These are phyloP conservation scores for Marsdenia floribunda DNA, from an alignment of 257 asterid species.

Conservation along the genomic window DNA sequence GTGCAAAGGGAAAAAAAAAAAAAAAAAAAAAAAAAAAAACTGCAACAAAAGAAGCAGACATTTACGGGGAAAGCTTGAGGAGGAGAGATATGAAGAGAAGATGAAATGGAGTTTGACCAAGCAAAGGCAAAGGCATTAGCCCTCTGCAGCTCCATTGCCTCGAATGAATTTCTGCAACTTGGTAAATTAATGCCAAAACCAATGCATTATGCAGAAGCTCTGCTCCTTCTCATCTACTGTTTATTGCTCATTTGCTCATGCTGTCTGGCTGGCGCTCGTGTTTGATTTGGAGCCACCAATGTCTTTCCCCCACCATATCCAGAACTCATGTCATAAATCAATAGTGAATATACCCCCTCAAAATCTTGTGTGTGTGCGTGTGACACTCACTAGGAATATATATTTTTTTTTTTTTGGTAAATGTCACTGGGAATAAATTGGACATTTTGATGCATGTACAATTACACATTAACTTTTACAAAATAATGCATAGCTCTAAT, in stretches of 20 bases:
- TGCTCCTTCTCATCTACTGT: no score
- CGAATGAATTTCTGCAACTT: not conserved
- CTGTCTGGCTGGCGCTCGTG: conserved; percentile 9
- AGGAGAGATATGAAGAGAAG: conserved; percentile 34
- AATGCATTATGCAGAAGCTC: not conserved
- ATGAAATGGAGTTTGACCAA: conserved; percentile 50
- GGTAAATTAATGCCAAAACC: not conserved
- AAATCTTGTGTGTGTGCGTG: no score
- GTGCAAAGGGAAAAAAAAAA: no score
- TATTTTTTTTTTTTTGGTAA: no score
- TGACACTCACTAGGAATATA: no score
- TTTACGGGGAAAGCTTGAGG: conserved; percentile 29
- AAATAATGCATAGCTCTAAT: no score
- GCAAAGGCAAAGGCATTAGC: conserved; percentile 42
- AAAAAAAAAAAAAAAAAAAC: not conserved
- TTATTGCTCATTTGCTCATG: no score
- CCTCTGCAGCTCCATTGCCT: conserved; percentile 48
- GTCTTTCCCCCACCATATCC: conserved; percentile 3
- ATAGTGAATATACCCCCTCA: no score
- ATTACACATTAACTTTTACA: no score
- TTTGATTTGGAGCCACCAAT: conserved; percentile 21
- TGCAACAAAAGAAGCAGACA: not conserved
- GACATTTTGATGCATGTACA: no score
- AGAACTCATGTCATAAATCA: not conserved
- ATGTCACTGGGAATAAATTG: no score